Percentiles rank a stretch among this genome's conserved stretches.
Evolutionary conservation across 192 early-diverging fungal genomes (phyloP).

Genomic region (Coemansia sp.): DNA sequence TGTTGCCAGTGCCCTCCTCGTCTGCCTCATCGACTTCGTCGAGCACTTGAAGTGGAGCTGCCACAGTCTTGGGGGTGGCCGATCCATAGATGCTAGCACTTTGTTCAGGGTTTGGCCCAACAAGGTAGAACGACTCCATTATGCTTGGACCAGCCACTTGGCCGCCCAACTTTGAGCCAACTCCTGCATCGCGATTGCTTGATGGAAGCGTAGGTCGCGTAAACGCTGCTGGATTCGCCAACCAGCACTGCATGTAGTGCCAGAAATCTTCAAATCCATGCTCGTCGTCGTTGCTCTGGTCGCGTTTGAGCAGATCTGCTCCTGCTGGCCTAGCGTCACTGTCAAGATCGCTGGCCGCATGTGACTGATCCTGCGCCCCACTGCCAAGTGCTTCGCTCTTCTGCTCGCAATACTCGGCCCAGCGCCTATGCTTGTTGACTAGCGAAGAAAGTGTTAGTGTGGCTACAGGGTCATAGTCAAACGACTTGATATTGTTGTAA

Average conservation of each 20-base stretch:
- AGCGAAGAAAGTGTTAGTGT: constrained; percentile 40
- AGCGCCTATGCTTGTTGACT: constrained; percentile 36
- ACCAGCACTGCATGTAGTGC: constrained; percentile 57
- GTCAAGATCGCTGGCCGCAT: background rate
- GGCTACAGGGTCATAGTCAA: constrained; percentile 50
- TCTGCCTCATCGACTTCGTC: constrained; percentile 26
- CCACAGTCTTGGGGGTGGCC: background rate
- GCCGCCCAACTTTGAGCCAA: background rate
- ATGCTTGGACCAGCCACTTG: constrained; percentile 19
- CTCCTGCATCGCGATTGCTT: background rate
- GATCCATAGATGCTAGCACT: constrained; percentile 34
- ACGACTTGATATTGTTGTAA: constrained; percentile 20
- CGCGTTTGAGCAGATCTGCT: background rate
- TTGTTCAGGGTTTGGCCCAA: constrained; percentile 41
- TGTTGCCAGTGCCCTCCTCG: background rate
- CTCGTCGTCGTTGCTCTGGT: constrained; percentile 18
- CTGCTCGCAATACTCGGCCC: constrained; percentile 48
- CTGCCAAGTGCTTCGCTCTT: constrained; percentile 11
- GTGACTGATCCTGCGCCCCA: background rate
- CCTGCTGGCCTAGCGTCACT: background rate
- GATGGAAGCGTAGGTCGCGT: constrained; percentile 29
- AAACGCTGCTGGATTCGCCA: constrained; percentile 49
- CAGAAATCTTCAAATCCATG: constrained; percentile 56
- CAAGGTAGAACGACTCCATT: constrained; percentile 57
- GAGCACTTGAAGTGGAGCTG: constrained; percentile 25